Evolutionary conservation across 2,329 filamentous ascomycete species (phyloP).

Genomic region (Cercospora canescens): DNA sequence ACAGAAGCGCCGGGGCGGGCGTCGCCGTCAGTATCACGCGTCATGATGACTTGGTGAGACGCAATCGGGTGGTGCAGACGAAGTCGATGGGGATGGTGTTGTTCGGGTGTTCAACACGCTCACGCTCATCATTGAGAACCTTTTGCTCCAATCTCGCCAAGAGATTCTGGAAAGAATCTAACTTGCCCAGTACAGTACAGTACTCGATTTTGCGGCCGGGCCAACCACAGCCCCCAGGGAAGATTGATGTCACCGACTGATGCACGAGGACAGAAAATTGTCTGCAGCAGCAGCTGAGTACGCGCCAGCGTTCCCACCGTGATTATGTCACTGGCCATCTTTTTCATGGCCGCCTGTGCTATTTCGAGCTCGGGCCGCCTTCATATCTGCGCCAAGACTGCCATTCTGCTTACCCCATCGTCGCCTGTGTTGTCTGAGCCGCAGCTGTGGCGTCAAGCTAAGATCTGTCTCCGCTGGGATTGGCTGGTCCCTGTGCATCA

Average conservation of each 20-base stretch:
- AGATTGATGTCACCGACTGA: not conserved
- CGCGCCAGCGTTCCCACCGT: not conserved
- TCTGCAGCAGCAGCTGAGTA: not conserved
- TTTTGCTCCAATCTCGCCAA: not conserved
- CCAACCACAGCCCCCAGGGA: not conserved
- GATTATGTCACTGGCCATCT: conserved; percentile 1
- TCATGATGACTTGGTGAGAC: conserved; percentile 20
- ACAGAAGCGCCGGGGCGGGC: conserved; percentile 58
- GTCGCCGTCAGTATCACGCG: not conserved
- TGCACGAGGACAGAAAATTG: not conserved
- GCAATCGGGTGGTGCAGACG: not conserved
- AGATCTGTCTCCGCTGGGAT: not conserved
- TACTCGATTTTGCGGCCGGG: not conserved
- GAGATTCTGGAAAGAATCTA: not conserved
- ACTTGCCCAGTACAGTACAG: too few relatives aligned
- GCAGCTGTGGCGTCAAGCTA: not conserved
- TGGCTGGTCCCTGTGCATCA: not conserved
- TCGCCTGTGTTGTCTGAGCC: not conserved
- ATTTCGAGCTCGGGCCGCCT: conserved; percentile 1
- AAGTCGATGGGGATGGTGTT: not conserved
- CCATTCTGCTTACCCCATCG: not conserved
- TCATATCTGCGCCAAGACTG: not conserved
- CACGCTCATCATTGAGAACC: too few relatives aligned
- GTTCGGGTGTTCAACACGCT: not conserved
- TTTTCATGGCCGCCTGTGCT: conserved; percentile 4